A percentile compares a stretch with the other conserved stretches of the same genome.
These are phyloP conservation scores for Aspergillus nidulans DNA, from an alignment of 495 filamentous ascomycete species.

Conservation along the genomic window DNA sequence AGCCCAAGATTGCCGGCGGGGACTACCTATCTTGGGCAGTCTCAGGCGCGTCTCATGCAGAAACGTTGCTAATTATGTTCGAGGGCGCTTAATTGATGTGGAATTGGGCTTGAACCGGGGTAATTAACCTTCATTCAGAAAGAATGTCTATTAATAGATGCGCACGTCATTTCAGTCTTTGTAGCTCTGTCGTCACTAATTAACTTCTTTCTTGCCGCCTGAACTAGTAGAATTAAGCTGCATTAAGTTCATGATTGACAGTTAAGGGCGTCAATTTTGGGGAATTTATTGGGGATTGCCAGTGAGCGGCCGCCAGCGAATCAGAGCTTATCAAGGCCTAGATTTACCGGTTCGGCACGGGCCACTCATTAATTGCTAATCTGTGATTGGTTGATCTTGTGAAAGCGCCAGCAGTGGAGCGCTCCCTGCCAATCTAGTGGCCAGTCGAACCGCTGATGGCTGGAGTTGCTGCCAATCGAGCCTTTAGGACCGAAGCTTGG, in stretches of 20 bases:
- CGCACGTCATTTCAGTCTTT: background rate
- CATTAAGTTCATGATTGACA: conserved; percentile 7
- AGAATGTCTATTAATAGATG: background rate
- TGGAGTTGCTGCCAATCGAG: background rate
- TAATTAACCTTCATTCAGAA: background rate
- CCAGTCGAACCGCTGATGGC: conserved; percentile 13
- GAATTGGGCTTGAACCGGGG: background rate
- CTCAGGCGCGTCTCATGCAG: background rate
- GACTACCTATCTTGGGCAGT: background rate
- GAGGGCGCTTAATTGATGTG: background rate
- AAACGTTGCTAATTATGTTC: conserved; percentile 12
- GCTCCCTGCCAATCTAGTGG: background rate
- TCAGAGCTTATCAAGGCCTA: background rate
- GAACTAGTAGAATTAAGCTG: conserved; percentile 5
- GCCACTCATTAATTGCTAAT: background rate
- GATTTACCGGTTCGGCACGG: conserved; percentile 9
- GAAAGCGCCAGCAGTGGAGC: background rate
- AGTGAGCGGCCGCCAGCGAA: background rate
- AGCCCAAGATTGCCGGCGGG: background rate
- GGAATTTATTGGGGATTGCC: background rate
- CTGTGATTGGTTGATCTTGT: conserved; percentile 2
- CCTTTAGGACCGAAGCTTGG: conserved; percentile 11
- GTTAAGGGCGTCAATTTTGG: conserved; percentile 18
- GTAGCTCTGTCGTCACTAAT: background rate
- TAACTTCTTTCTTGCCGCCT: background rate